These are phyloP conservation scores for Aspergillus quadricinctus DNA, from an alignment of 2,329 filamentous ascomycete species.

Conservation along the genomic window DNA sequence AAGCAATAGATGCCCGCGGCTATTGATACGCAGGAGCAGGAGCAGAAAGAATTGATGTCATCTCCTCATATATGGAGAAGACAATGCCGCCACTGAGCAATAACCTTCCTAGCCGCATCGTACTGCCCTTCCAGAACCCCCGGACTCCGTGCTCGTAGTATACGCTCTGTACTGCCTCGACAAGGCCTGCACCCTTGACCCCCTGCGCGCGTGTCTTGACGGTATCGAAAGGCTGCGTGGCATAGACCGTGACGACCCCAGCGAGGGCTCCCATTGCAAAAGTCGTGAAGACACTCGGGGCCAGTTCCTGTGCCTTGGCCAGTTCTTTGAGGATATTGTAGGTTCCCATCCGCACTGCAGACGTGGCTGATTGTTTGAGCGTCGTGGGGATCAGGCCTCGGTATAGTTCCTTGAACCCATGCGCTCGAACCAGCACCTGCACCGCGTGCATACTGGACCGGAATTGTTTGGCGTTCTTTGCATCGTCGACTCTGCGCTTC, in stretches of 20 bases:
- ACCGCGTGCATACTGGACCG: conserved; percentile 50
- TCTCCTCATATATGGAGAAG: conserved; percentile 60
- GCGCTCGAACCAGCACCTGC: conserved; percentile 45
- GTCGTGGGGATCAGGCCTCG: conserved; percentile 58
- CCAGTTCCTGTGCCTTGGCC: conserved; percentile 44
- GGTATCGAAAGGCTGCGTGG: conserved; percentile 24
- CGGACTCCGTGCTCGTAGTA: conserved; percentile 54
- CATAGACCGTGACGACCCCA: conserved; percentile 48
- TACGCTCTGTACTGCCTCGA: conserved; percentile 54
- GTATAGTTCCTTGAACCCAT: conserved; percentile 55
- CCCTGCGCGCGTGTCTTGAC: conserved; percentile 59
- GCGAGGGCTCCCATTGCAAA: conserved; percentile 61
- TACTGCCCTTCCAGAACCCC: conserved; percentile 64
- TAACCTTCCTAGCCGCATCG: conserved; percentile 62
- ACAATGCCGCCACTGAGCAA: conserved; percentile 64
- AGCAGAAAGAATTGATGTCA: conserved; percentile 14
- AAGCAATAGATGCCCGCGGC: no score
- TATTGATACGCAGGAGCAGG: no score
- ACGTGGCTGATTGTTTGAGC: conserved; percentile 59
- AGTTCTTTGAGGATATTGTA: conserved; percentile 63
- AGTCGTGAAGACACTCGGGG: conserved; percentile 50
- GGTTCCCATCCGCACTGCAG: conserved; percentile 58
- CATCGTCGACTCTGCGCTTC: conserved; percentile 52
- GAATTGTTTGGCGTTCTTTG: conserved; percentile 48
- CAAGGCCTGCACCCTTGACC: conserved; percentile 53